phyloP scores from a whole-genome alignment of 1,284 basidiomycete species.

The Stygiomarasmius scandens region DNA sequence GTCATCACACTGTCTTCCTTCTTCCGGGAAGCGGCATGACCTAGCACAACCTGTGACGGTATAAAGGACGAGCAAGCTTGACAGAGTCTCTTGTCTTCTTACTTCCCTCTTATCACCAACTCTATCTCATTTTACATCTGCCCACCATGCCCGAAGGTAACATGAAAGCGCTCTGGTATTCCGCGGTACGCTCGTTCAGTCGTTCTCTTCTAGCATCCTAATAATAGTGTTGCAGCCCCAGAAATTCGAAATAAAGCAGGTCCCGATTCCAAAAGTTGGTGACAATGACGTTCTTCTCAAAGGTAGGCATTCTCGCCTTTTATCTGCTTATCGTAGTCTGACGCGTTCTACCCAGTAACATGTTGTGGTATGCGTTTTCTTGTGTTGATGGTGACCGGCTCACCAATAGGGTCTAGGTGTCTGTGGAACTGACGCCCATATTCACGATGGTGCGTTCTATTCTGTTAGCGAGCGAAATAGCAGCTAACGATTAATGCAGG shows the following conservation, averaged over 20 bases:
- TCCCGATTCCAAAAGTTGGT: slow-evolving; percentile 56
- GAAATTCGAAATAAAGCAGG: slow-evolving; percentile 52
- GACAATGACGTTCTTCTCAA: slow-evolving; percentile 66
- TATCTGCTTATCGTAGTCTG: background rate
- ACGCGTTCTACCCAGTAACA: slow-evolving; percentile 35
- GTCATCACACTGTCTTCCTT: too few relatives aligned
- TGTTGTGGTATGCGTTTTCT: slow-evolving; percentile 45
- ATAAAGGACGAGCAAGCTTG: too few relatives aligned
- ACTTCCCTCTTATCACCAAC: too few relatives aligned
- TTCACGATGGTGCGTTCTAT: slow-evolving; percentile 53
- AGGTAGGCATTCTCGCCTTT: slow-evolving; percentile 35
- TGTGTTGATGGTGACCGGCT: background rate
- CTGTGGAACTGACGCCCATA: slow-evolving; percentile 76
- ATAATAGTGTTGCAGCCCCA: slow-evolving; percentile 33
- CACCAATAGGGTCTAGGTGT: slow-evolving; percentile 46
- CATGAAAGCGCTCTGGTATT: slow-evolving; percentile 46
- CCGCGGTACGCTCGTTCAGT: slow-evolving; percentile 29
- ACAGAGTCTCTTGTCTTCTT: too few relatives aligned
- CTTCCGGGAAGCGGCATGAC: too few relatives aligned
- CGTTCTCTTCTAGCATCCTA: background rate
- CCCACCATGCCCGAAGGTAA: slow-evolving; percentile 42
- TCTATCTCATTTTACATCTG: background rate
- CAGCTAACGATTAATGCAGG: slow-evolving; percentile 27
- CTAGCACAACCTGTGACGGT: too few relatives aligned
- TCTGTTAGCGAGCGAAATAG: background rate